phyloP scores from a whole-genome alignment of 2,329 filamentous ascomycete genomes.

The Fusarium liriodendri region DNA sequence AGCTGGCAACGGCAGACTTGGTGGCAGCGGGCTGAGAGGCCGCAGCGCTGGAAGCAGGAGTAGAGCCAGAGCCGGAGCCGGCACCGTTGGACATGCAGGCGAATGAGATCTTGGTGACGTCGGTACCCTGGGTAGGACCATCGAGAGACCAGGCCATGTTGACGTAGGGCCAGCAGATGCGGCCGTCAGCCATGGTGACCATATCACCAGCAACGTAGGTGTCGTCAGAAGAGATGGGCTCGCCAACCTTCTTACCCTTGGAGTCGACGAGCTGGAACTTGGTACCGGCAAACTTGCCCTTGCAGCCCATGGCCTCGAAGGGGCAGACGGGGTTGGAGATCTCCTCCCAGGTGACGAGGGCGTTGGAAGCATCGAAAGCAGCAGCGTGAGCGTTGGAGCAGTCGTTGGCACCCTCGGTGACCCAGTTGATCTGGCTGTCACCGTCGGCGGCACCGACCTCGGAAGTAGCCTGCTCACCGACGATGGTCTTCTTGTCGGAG shows the following conservation, averaged over 20 bases:
- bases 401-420: slow-evolving; percentile 63
- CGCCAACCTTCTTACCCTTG: slow-evolving; percentile 63
- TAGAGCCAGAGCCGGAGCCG: slow-evolving; percentile 8
- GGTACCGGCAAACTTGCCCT: slow-evolving; percentile 67
- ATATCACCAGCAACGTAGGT: slow-evolving; percentile 72
- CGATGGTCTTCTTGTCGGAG: slow-evolving; percentile 67
- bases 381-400: slow-evolving; percentile 70
- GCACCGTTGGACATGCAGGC: slow-evolving; percentile 55
- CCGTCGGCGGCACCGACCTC: slow-evolving; percentile 63
- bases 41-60: slow-evolving; percentile 4
- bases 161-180: slow-evolving; percentile 72
- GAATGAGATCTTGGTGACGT: slow-evolving; percentile 62
- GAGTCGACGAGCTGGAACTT: slow-evolving; percentile 68
- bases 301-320: slow-evolving; percentile 69
- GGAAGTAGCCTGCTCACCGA: slow-evolving; percentile 64
- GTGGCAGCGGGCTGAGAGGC: slow-evolving; percentile 18
- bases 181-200: slow-evolving; percentile 67
- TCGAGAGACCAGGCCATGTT: slow-evolving; percentile 62
- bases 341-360: slow-evolving; percentile 71
- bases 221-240: slow-evolving; percentile 60
- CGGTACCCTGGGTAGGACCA: slow-evolving; percentile 33
- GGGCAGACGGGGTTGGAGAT: slow-evolving; percentile 66
- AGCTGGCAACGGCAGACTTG: slow-evolving; percentile 11
- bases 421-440: slow-evolving; percentile 70
- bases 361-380: slow-evolving; percentile 62